Evolutionary conservation across 495 filamentous ascomycete species (phyloP), one percentile per base, ranked within the genome.

Genomic region (Haplographium delicatum): DNA sequence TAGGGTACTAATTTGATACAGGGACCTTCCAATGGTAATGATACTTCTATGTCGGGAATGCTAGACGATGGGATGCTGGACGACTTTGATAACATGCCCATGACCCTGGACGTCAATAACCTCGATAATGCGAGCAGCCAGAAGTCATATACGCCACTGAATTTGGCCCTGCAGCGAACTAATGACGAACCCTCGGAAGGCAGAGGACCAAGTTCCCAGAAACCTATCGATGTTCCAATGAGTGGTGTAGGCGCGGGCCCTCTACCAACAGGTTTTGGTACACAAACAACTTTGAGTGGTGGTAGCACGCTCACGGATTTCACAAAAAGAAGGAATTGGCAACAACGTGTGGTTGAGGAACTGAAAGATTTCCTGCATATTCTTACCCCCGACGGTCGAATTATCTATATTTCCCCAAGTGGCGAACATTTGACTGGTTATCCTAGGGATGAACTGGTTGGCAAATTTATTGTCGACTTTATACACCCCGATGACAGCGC

Each of bases 351-450:
- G 3, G 71, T 98, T 15, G 86, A 90, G 59, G 93, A 96, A 69
- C 74, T 98, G 57, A 84, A 85, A 57, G 93, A 96, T 64, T 80
- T 96, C 55, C 66, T 95, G 23, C 82, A 96, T 52, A 86, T 98
- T 31, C 77, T 97, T 27, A 89, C 86, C 31, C 78, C 88, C 5
- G 81, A 93, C 57, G 89, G 91, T 18, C 77, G 83, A 46, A 84
- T 98, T 46, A 76, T 82, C 44, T 95, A 95, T 63, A 82, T 83
- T 4, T 95, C 91, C 19, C 87, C 88, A 2, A 94, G 88, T 15
- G 76, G 81, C 53, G 80, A 83, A 60, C 54, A 68, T n/a, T 73
- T 98, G 54, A 94, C 88, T 5, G 90, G 91, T 26, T 89, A 86
- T 62, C 72, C 75, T 5, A 64, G 76, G 1, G 72, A 80, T 10